Evolutionary conservation across 1,284 basidiomycete species (phyloP), one percentile per base, ranked within the genome.

Genomic region (Vanrija pseudolonga): DNA sequence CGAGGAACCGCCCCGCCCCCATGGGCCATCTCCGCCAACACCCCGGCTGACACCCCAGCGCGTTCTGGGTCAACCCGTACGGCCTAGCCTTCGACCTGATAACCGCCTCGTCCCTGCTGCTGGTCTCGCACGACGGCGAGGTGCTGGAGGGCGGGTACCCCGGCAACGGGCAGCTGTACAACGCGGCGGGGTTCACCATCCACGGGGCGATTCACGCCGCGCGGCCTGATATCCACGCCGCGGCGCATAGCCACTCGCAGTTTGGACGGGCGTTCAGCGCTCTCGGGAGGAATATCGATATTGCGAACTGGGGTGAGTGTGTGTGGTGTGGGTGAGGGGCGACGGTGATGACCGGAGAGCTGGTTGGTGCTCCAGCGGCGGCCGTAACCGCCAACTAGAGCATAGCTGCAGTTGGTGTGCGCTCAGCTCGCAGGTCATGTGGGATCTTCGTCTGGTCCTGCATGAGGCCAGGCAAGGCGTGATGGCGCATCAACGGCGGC

Each of bases 201-300:
- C 81, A 83, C 63, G 80, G 81, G 23, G 80, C 82, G 4, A 79
- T 85, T 47, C 84, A 85, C 47, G 46, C 49, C 18, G 80, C 81
- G n/a, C 80, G 84, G 20, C 83, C 83, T 0, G 84, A 86, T 62
- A 79, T 85, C 18, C 63, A 82, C 36, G 84, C 84, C 39, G 84
- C 83, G 5, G 84, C 84, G 6, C 85, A 86, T 69, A 82, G 81
- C 18, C 85, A 87, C 68, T 82, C 81, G 5, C 72, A 82, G 23
- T 77, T 82, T 65, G 85, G 84, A n/a, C 83, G 83, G 63, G 81
- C 84, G 0, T 86, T 84, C 74, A 79, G 81, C 15, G 77, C 81
- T 1, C 78, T 86, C 8, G 84, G 84, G 11, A 77, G 80, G 41
- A 79, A 80, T 39, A 75, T 85, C 47, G 81, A 85, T 49, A 78